phyloP scores from a whole-genome alignment of 140 eudicot species.

The Erigeron philadelphicus region DNA sequence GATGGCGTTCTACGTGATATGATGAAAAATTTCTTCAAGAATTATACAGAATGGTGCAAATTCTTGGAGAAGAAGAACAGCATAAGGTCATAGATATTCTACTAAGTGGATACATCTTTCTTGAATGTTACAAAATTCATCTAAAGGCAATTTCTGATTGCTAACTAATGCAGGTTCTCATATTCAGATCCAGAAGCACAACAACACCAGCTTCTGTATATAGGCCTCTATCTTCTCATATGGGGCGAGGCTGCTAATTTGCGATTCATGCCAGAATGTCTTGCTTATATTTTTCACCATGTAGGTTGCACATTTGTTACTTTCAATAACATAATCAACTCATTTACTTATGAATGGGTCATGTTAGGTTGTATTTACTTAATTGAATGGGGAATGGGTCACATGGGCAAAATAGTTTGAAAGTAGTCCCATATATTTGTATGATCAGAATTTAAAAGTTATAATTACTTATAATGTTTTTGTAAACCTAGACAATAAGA shows the following conservation, averaged over 20 bases:
- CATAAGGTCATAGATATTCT: conserved; percentile 43
- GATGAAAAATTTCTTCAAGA: conserved; percentile 92
- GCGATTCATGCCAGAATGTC: conserved; percentile 97
- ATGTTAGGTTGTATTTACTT: neutral
- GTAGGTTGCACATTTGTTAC: conserved; percentile 45
- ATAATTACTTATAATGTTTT: neutral
- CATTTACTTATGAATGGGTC: conserved; percentile 1
- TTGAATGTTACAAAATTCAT: neutral
- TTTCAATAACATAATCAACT: neutral
- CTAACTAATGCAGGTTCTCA: conserved; percentile 56
- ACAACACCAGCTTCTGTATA: conserved; percentile 72
- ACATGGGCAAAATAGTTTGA: neutral
- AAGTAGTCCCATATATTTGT: neutral
- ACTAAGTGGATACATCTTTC: neutral
- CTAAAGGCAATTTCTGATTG: neutral
- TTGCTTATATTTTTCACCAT: conserved; percentile 92
- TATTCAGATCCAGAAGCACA: conserved; percentile 80
- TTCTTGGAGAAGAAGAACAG: conserved; percentile 67
- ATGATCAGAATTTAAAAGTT: neutral
- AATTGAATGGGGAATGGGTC: neutral
- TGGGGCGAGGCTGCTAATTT: conserved; percentile 99
- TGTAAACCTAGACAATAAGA: neutral
- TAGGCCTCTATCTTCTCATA: conserved; percentile 91
- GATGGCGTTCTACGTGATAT: conserved; percentile 76
- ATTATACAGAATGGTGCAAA: conserved; percentile 95